Conservation (phyloP, 768 basidiomycete species). For the Psilocybe subaeruginosa region DNA sequence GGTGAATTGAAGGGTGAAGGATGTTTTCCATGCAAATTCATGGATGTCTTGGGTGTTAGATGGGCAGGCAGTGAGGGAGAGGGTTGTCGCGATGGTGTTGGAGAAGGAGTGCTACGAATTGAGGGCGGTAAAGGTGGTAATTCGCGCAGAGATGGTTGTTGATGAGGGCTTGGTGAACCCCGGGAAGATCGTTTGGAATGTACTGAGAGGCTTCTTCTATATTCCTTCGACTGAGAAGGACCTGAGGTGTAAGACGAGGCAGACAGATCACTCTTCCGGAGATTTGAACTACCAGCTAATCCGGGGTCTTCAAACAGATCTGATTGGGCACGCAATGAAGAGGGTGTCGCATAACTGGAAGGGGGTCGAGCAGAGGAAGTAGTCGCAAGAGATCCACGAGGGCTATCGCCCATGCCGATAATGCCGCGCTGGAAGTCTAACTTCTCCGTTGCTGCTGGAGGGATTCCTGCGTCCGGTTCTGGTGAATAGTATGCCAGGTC, state of each 20-base stretch:
- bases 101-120: conserved; percentile 32
- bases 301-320: conserved; percentile 36
- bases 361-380: conserved; percentile 30
- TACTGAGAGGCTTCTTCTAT: conserved; percentile 29
- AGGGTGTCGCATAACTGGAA: conserved; percentile 34
- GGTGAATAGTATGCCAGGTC: conserved; percentile 33
- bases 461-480: conserved; percentile 20
- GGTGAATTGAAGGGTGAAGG: conserved; percentile 23
- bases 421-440: conserved; percentile 14
- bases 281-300: conserved; percentile 30
- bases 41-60: conserved; percentile 30
- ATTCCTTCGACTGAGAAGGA: conserved; percentile 27
- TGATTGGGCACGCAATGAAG: conserved; percentile 31
- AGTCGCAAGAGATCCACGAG: conserved; percentile 28
- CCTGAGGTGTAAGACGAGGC: conserved; percentile 34
- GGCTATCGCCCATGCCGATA: conserved; percentile 19
- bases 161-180: conserved; percentile 26
- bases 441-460: conserved; percentile 17
- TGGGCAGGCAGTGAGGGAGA: conserved; percentile 22
- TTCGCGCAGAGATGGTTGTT: conserved; percentile 28
- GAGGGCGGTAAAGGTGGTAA: conserved; percentile 40
- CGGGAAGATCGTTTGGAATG: conserved; percentile 36
- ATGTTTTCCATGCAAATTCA: conserved; percentile 23
- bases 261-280: conserved; percentile 33
- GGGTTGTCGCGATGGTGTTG: conserved; percentile 26